Base-by-base conservation (phyloP, 306 rosid species). In the Malus domestica region DNA sequence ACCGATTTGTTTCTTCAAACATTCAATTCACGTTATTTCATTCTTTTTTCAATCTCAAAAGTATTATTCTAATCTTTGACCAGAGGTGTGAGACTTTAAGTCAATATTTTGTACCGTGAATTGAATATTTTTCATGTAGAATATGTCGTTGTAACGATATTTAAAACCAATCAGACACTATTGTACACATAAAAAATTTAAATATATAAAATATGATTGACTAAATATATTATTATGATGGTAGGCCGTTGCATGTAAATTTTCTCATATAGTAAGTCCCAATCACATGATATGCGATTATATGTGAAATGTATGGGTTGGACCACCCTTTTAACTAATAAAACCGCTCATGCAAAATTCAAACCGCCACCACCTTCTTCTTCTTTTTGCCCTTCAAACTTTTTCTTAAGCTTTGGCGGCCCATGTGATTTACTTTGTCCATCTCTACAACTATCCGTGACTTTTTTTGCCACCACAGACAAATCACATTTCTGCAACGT, bases 201-300 rank as follows among this genome's bases (percentile, higher is more conserved):
- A 42, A 38, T 38, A 38, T 38, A 38, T 38, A 38, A 38, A 38
- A 38, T 1, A 38, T 38, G 2, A 38, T 38, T 38, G 2, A 2
- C 10, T 38, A 38, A 42, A 42, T 9, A 42, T 8, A 40, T 1
- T 40, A 3, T 40, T 40, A 8, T 0, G 11, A 40, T 9, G 2
- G 9, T 42, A 42, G 3, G 3, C 45, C 3, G 45, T 2, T 42
- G 11, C 45, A 8, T 2, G 45, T 42, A 42, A 42, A 42, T 9
- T 42, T 2, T 40, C 11, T 40, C 44, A 9, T 40, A 71, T 49
- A 78, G 74, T 65, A 5, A 55, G 32, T 30, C 68, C 64, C 67
- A 71, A n/a, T 86, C 90, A 78, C 89, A 78, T 81, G 92, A 83
- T 68, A 27, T 18, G 79, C 8, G 55, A 78, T 81, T 90, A 81